phyloP scores from a whole-genome alignment of 176 grass and related monocot genomes.

The Zea luxurians region DNA sequence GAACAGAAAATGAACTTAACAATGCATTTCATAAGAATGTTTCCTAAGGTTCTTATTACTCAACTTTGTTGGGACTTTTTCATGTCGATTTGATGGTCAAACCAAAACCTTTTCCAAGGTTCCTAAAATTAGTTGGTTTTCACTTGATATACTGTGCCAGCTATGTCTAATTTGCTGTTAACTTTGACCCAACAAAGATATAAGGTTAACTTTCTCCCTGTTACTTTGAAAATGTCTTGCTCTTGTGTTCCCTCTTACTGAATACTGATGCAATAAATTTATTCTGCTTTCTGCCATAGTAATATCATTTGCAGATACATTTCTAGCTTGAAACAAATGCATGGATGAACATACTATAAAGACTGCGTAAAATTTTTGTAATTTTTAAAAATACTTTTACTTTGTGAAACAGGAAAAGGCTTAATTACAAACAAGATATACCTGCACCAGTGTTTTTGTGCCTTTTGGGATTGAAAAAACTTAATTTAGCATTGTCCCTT shows the following conservation, averaged over 20 bases:
- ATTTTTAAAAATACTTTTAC: not conserved
- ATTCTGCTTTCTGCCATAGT: not conserved
- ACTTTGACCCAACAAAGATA: not conserved
- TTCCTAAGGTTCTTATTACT: not conserved
- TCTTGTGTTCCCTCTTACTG: not conserved
- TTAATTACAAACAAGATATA: not conserved
- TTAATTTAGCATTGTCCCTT: not conserved
- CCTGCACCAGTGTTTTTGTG: not conserved
- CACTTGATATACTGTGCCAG: not conserved
- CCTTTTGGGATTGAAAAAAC: slow-evolving; percentile 25
- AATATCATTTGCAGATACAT: not conserved
- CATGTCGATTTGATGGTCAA: not conserved
- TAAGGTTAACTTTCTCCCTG: not conserved
- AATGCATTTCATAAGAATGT: not conserved
- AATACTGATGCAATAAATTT: not conserved
- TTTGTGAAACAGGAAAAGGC: not conserved
- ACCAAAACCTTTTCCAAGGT: not conserved
- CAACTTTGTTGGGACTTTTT: not conserved
- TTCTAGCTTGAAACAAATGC: slow-evolving; percentile 10
- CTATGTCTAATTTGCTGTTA: not conserved
- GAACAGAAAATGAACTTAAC: not conserved
- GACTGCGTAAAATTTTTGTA: not conserved
- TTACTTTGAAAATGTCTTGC: not conserved
- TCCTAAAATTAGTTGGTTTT: not conserved
- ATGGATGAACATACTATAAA: not conserved